Conservation (phyloP, 2,329 filamentous ascomycete genomes). For the Ciborinia camelliae region DNA sequence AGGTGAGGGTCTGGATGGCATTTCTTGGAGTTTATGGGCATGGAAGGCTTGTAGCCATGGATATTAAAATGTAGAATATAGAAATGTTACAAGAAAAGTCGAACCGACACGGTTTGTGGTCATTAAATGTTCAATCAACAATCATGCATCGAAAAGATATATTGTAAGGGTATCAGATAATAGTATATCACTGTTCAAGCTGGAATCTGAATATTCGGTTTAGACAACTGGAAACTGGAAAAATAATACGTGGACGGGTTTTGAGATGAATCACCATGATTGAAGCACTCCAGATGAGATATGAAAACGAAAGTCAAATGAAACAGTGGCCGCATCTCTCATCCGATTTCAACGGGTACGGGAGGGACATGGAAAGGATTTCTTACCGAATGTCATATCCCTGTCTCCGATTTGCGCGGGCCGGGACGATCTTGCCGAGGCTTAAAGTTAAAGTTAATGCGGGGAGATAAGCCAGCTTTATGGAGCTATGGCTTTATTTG, state of each 20-base stretch:
- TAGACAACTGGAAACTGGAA: no score
- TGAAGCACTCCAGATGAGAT: not conserved
- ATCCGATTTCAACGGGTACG: no score
- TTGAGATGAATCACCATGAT: not conserved
- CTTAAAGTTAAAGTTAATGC: no score
- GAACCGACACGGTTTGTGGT: not conserved
- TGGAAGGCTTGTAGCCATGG: not conserved
- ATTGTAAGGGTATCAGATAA: not conserved
- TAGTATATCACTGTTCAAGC: not conserved
- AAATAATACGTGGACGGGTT: not conserved
- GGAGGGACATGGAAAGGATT: not conserved
- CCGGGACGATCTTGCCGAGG: constrained; percentile 2
- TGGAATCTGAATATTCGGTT: not conserved
- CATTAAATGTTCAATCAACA: not conserved
- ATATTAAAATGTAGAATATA: constrained; percentile 2
- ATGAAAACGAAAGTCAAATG: not conserved
- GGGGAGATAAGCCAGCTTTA: not conserved
- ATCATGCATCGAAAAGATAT: not conserved
- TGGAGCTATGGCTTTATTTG: not conserved
- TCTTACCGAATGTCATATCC: not conserved
- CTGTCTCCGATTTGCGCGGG: not conserved
- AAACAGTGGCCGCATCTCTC: not conserved
- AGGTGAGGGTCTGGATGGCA: not conserved
- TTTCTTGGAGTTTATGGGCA: constrained; percentile 11
- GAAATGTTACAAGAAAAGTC: not conserved